A percentile compares a stretch with the other conserved stretches of the same genome.
These are phyloP conservation scores for Solanum neorickii DNA, from an alignment of 257 asterid species.

Conservation along the genomic window DNA sequence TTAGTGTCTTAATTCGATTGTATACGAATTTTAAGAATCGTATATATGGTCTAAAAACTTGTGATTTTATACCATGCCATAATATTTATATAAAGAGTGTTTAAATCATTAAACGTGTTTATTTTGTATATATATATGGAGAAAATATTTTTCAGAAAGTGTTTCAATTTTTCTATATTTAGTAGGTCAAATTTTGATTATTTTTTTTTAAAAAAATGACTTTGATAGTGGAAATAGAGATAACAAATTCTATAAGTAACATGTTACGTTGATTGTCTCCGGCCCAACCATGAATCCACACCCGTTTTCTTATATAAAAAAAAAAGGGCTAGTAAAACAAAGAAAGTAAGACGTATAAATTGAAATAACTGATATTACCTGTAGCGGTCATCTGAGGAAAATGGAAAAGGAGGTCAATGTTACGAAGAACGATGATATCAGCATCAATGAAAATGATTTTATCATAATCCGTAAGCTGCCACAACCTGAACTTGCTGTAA, in stretches of 20 bases:
- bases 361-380: neutral
- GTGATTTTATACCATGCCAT: neutral
- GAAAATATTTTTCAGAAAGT: neutral
- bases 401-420: conserved; percentile 14
- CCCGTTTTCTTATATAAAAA: no score
- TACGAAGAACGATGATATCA: conserved; percentile 18
- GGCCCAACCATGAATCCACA: no score
- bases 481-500: conserved; percentile 30
- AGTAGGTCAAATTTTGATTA: neutral
- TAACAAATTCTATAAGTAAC: neutral
- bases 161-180: neutral
- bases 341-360: neutral
- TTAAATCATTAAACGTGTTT: neutral
- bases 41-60: neutral
- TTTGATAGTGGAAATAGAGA: neutral
- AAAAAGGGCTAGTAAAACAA: no score
- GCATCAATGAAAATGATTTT: conserved; percentile 26
- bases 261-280: neutral
- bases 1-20: neutral
- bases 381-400: conserved; percentile 30
- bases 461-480: conserved; percentile 30
- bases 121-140: no score
- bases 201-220: neutral
- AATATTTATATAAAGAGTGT: neutral
- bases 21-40: neutral